Conservation (phyloP, 768 basidiomycete species). For the Suillus placidus region DNA sequence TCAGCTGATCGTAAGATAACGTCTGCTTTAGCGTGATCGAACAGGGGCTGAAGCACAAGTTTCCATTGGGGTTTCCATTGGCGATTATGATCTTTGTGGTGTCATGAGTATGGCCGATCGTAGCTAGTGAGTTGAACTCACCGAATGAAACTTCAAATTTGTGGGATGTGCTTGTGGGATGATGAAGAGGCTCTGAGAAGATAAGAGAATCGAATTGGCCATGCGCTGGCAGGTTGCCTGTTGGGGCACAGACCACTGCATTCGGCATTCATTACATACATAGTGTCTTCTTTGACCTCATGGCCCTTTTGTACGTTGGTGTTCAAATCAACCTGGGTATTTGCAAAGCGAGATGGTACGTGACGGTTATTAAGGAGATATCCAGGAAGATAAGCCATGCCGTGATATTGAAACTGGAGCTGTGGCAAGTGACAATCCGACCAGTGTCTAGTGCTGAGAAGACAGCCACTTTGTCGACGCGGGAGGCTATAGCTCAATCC, state of each 20-base stretch:
- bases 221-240: background rate
- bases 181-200: background rate
- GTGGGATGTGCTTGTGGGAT: background rate
- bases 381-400: background rate
- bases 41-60: conserved; percentile 8
- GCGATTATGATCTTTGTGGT: background rate
- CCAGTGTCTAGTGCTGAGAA: background rate
- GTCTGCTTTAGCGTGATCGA: conserved; percentile 15
- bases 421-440: background rate
- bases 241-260: background rate
- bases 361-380: background rate
- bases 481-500: background rate
- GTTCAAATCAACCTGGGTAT: background rate
- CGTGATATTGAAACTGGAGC: background rate
- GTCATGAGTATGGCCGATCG: background rate
- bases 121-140: background rate
- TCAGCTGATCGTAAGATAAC: conserved; percentile 23
- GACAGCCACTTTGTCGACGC: background rate
- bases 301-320: background rate
- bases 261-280: background rate
- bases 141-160: background rate
- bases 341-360: background rate
- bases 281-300: conserved; percentile 3
- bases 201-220: background rate
- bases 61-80: background rate